Evolutionary conservation across 768 basidiomycete species (phyloP), one percentile per base, ranked within the genome.

Genomic region (Coprinopsis strossmayeri): DNA sequence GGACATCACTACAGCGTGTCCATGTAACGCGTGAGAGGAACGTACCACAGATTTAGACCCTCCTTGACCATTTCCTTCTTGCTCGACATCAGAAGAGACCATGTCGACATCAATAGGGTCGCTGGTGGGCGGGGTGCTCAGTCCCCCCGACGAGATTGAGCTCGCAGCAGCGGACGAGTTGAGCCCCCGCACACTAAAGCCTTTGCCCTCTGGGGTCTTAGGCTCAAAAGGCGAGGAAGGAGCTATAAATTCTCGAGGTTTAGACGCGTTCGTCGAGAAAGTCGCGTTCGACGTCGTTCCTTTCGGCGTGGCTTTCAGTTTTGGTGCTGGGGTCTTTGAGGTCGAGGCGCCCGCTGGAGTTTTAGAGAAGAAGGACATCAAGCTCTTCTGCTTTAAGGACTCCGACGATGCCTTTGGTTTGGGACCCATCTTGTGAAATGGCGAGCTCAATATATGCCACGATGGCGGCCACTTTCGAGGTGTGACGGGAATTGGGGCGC

Each of bases 41-140:
- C 12, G 26, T 50, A 46, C 42, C 20, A 28, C 15, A 42, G 10
- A 38, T 18, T 17, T 7, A 38, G 35, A 7, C 5, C 18, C 18
- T 11, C 9, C 35, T 7, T 7, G 17, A 9, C 9, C 35, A 38
- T 7, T 38, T 38, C 74, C 77, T 13, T 55, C 59, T 21, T 69
- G 65, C 18, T 73, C 74, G 34, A 74, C 76, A 11, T 71, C 77
- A 26, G 73, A 75, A 5, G 71, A 72, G 42, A 81, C 53, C 79
- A 87, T 82, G 59, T 89, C 87, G 9, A 90, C 74, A 54, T 91
- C 87, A 49, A 89, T 77, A 24, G 78, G 71, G 53, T 90, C 86
- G 54, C 87, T 90, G 2, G 86, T 86, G 0, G 87, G 87, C 23
- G 88, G 87, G 1, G 85, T 87, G 53, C 72, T 83, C 44, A 69